Conservation (phyloP, 805 yeast species). For the Brettanomyces sp. region DNA sequence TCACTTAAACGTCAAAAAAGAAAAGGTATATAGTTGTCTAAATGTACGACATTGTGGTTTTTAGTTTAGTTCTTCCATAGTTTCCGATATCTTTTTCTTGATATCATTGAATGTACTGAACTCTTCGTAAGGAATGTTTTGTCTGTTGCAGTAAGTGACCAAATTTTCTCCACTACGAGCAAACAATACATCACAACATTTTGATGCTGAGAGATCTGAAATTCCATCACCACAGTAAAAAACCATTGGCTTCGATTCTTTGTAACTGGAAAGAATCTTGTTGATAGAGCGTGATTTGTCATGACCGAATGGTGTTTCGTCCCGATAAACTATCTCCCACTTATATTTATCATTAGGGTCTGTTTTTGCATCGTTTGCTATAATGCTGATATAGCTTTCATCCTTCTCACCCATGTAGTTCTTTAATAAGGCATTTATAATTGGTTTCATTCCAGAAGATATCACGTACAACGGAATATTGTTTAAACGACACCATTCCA, state of each 20-base stretch:
- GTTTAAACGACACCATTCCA: conserved; percentile 64
- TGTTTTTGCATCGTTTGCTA: conserved; percentile 52
- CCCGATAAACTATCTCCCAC: conserved; percentile 83
- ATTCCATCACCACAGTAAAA: conserved; percentile 99
- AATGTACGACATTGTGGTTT: too few relatives aligned
- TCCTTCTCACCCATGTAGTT: conserved; percentile 74
- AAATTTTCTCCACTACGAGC: conserved; percentile 91
- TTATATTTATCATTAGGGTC: conserved; percentile 35
- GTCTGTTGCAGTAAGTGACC: conserved; percentile 72
- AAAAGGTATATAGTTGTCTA: too few relatives aligned
- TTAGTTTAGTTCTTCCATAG: not conserved
- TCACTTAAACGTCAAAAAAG: too few relatives aligned
- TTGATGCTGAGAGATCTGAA: conserved; percentile 88
- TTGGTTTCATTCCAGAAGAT: conserved; percentile 89
- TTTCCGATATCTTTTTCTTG: conserved; percentile 23
- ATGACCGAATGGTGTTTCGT: conserved; percentile 86
- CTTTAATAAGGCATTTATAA: conserved; percentile 67
- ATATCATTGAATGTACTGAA: conserved; percentile 74
- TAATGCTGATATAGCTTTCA: conserved; percentile 61
- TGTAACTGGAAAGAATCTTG: conserved; percentile 20
- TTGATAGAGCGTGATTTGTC: conserved; percentile 79
- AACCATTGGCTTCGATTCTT: conserved; percentile 44
- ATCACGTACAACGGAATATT: conserved; percentile 81
- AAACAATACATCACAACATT: conserved; percentile 85
- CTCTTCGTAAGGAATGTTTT: conserved; percentile 75